These are phyloP conservation scores for Phaeotremella fagi DNA, from an alignment of 768 basidiomycete species.

Conservation along the genomic window DNA sequence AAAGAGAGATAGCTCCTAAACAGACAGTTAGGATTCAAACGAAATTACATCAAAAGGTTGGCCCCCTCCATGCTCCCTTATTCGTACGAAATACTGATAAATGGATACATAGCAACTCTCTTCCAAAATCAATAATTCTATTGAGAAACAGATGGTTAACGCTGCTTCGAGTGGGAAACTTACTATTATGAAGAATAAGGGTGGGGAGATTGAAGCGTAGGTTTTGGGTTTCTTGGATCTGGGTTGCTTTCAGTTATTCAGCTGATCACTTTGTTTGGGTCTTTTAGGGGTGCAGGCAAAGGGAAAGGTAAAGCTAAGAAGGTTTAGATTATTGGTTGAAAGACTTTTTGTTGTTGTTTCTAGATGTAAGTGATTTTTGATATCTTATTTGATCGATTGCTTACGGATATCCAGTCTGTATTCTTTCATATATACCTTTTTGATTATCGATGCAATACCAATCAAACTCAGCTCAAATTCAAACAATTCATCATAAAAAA, in stretches of 20 bases:
- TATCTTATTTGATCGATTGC: too few species aligned
- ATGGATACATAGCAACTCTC: slow-evolving; percentile 60
- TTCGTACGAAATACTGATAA: slow-evolving; percentile 1
- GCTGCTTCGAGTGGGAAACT: slow-evolving; percentile 85
- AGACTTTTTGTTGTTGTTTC: too few species aligned
- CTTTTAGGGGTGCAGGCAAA: slow-evolving; percentile 28
- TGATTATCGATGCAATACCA: too few species aligned
- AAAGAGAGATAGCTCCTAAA: slow-evolving; percentile 73
- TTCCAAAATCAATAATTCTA: slow-evolving; percentile 85
- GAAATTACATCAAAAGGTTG: slow-evolving; percentile 71
- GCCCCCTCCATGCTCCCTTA: slow-evolving; percentile 1
- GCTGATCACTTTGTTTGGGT: too few species aligned
- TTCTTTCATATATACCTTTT: too few species aligned
- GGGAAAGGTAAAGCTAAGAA: slow-evolving; percentile 29
- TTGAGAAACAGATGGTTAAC: slow-evolving; percentile 83
- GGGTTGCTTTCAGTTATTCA: too few species aligned
- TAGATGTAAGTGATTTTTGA: too few species aligned
- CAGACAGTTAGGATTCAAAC: slow-evolving; percentile 68
- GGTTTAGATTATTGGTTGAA: too few species aligned
- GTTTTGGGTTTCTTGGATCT: too few species aligned
- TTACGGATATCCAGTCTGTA: too few species aligned
- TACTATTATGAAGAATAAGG: slow-evolving; percentile 77
- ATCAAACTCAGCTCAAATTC: too few species aligned
- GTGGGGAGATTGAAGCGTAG: slow-evolving; percentile 37
- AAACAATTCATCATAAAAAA: too few species aligned